Conservation (phyloP, 768 basidiomycete species). For the Suillus subalutaceus region DNA sequence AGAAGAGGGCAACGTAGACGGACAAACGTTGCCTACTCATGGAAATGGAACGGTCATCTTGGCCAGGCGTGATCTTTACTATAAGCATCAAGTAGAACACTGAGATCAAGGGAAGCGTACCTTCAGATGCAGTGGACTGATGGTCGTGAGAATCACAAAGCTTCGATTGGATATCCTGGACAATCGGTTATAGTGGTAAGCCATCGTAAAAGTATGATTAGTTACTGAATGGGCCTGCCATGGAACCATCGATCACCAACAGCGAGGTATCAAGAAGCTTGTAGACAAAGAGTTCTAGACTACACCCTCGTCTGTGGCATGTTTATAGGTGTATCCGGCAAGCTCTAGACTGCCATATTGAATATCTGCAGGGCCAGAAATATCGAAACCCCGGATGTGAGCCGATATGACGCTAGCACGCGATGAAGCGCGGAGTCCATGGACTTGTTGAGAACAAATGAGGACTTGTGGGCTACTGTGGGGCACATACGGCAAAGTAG, state of each 20-base stretch:
- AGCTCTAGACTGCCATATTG: not conserved
- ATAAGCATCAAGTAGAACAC: not conserved
- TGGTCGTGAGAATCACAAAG: not conserved
- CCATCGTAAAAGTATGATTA: not conserved
- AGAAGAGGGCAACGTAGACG: not conserved
- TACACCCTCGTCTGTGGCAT: not conserved
- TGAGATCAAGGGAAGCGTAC: not conserved
- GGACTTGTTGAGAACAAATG: not conserved
- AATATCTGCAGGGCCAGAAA: not conserved
- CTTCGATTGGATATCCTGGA: not conserved
- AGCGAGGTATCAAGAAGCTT: not conserved
- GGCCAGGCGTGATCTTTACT: not conserved
- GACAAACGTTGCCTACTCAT: not conserved
- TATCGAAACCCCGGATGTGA: not conserved
- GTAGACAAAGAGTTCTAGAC: not conserved
- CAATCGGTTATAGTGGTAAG: not conserved
- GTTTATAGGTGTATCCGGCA: not conserved
- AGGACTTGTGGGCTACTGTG: slow-evolving; percentile 1
- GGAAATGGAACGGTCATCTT: not conserved
- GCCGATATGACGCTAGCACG: not conserved
- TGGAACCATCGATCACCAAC: not conserved
- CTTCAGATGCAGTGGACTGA: not conserved
- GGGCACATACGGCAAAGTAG: not conserved
- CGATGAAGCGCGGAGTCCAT: not conserved
- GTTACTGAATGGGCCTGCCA: not conserved